Base-by-base conservation (phyloP, 257 asterid genomes). In the Jacaranda mimosifolia region DNA sequence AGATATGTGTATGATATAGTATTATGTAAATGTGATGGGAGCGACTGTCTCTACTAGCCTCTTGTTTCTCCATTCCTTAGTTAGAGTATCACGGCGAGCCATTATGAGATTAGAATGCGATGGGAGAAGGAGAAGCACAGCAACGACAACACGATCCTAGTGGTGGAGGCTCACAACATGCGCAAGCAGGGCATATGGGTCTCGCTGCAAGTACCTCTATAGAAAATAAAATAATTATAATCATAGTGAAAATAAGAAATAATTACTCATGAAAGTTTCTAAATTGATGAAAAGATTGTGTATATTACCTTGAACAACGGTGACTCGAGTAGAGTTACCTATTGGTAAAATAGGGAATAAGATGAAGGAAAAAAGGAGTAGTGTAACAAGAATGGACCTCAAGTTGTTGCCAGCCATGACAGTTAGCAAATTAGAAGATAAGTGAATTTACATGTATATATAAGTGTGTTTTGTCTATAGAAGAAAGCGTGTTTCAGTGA, bases 111-210 rank as follows among this genome's bases (percentile, higher is more conserved):
- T 77, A 75, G 60, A 77, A n/a, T 4, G 48, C 39, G 32, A 70
- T 6, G 11, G 87, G 82, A 3, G 79, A 42, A 26, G 82, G 8
- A 32, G 72, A 14, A 26, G 87, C 79, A 55, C 88, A 83, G 35
- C 96, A 89, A 17, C 87, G 83, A 38, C 91, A 88, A 52, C 96
- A 90, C 7, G 79, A 75, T 5, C 89, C 92, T 0, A 45, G 60
- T 5, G 91, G 90, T 57, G 92, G 88, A 26, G 94, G 89, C n/a
- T 73, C 73, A 57, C 96, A 90, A 70, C 94, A 89, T 63, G 86
- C 83, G 73, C 94, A 89, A 17, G 85, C 82, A 0, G 91, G 89
- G 72, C 94, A 89, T 66, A 87, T 83, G 10, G 90, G 77, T 13
- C 87, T 65, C 26, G 32, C 60, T 18, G 51, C 82, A 1, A 68